Evolutionary conservation across 495 filamentous ascomycete species (phyloP).

Genomic region (Pyrenula aspistea): DNA sequence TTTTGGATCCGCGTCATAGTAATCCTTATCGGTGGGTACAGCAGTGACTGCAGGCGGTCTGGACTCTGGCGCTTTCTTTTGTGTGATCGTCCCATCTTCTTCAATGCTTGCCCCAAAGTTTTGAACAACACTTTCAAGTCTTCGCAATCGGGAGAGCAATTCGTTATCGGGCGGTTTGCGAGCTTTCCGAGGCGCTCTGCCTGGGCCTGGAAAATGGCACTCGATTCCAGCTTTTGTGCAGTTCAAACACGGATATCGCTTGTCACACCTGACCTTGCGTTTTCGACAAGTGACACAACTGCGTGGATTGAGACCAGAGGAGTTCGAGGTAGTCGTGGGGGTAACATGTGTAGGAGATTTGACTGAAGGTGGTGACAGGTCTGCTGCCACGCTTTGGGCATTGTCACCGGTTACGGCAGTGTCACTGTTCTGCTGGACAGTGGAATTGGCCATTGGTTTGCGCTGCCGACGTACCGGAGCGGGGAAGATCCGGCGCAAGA

Average conservation of each 20-base stretch:
- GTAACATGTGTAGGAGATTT: not conserved
- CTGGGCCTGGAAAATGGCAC: slow-evolving; percentile 76
- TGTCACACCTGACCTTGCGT: slow-evolving; percentile 83
- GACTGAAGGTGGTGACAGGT: not conserved
- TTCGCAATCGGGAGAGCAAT: slow-evolving; percentile 61
- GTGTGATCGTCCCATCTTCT: slow-evolving; percentile 1
- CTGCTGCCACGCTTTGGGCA: not conserved
- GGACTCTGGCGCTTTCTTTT: not conserved
- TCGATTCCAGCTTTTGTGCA: slow-evolving; percentile 67
- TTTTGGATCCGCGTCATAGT: slow-evolving; percentile 12
- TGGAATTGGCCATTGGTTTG: not conserved
- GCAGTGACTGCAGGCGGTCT: not conserved
- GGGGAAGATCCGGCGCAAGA: not conserved
- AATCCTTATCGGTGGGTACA: not conserved
- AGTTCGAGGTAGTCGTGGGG: not conserved
- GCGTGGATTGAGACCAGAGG: not conserved
- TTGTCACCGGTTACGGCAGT: not conserved
- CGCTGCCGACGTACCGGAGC: not conserved
- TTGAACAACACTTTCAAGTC: slow-evolving; percentile 73
- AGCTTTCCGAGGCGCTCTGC: slow-evolving; percentile 60
- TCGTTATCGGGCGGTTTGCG: slow-evolving; percentile 44
- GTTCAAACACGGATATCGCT: slow-evolving; percentile 69
- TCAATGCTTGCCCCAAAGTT: slow-evolving; percentile 22
- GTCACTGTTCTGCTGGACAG: not conserved
- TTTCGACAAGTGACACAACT: slow-evolving; percentile 78